These are phyloP conservation scores for Metrosideros polymorpha DNA, from an alignment of 441 rosid genomes.

Conservation along the genomic window DNA sequence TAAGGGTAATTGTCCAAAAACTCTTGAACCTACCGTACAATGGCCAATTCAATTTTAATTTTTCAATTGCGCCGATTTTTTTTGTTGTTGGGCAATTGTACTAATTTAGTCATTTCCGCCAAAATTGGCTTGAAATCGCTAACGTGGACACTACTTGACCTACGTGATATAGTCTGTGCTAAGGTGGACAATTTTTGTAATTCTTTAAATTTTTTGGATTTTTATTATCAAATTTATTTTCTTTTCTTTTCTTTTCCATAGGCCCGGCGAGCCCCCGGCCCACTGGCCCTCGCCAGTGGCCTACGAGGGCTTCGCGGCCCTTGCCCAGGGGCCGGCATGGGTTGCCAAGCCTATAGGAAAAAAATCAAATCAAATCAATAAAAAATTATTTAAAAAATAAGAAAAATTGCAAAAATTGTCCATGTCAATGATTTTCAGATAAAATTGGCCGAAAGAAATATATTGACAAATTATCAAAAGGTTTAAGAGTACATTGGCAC, in stretches of 20 bases:
- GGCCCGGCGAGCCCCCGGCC: too few species aligned
- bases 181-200: not conserved
- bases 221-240: not conserved
- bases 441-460: not conserved
- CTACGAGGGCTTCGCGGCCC: too few species aligned
- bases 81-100: not conserved
- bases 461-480: fast-evolving
- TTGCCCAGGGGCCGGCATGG: too few species aligned
- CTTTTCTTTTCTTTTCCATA: not conserved
- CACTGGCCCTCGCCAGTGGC: too few species aligned
- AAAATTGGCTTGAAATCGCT: not conserved
- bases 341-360: too few species aligned
- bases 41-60: too few species aligned
- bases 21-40: too few species aligned
- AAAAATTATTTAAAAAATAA: not conserved
- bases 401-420: not conserved
- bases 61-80: too few species aligned
- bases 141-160: fast-evolving
- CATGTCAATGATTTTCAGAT: not conserved
- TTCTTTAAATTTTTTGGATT: too few species aligned
- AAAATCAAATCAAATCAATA: not conserved
- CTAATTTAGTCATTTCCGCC: too few species aligned
- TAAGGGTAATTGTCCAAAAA: not conserved
- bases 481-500: not conserved
- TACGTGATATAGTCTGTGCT: fast-evolving